Conservation (phyloP, 2,329 filamentous ascomycete species). For the Beauveria caledonica region DNA sequence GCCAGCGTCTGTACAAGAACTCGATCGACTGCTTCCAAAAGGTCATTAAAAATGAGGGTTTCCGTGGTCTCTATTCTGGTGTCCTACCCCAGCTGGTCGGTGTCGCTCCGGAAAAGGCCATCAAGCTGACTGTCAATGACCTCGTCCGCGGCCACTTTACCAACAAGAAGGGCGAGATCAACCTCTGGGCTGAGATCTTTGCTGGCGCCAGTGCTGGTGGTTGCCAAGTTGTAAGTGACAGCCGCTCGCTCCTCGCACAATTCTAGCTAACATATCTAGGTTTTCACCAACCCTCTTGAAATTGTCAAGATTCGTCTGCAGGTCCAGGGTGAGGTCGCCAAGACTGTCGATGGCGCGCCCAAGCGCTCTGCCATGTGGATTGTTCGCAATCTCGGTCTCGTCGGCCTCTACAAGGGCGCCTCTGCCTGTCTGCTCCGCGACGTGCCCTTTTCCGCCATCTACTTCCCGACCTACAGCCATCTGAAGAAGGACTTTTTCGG, state of each 20-base stretch:
- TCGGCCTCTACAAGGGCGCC: constrained; percentile 94
- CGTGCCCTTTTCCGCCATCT: constrained; percentile 96
- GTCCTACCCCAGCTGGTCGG: constrained; percentile 92
- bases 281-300: constrained; percentile 96
- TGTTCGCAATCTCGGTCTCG: constrained; percentile 83
- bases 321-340: constrained; percentile 91
- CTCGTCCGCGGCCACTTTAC: constrained; percentile 71
- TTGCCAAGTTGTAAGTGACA: constrained; percentile 81
- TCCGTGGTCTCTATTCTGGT: constrained; percentile 85
- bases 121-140: constrained; percentile 98
- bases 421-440: constrained; percentile 91
- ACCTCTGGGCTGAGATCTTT: constrained; percentile 63
- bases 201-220: constrained; percentile 84
- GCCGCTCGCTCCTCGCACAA: neutral
- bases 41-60: constrained; percentile 85
- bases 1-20: constrained; percentile 91
- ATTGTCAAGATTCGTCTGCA: constrained; percentile 99
- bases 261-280: constrained; percentile 36
- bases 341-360: constrained; percentile 71
- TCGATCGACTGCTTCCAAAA: constrained; percentile 92
- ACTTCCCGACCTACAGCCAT: constrained; percentile 95
- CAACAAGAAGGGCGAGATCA: constrained; percentile 69
- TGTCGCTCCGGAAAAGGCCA: constrained; percentile 98
- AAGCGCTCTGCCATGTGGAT: constrained; percentile 97
- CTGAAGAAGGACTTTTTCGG: constrained; percentile 91